Evolutionary conservation across 129 eudicot genomes (phyloP).

Genomic region (Helichrysum umbraculigerum): DNA sequence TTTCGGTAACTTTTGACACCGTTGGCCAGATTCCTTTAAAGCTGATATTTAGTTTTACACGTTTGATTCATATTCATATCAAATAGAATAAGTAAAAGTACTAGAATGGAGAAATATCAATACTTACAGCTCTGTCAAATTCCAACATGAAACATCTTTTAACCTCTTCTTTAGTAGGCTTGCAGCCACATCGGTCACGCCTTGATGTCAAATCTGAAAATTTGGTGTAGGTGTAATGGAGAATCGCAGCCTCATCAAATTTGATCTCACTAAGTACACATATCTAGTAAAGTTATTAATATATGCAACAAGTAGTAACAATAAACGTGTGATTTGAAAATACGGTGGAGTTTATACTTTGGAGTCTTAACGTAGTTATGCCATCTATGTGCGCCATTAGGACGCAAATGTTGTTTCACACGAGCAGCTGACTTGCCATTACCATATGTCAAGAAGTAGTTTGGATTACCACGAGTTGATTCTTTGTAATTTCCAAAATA

Average conservation of each 20-base stretch:
- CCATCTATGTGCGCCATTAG: conserved; percentile 79
- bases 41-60: too few relatives aligned
- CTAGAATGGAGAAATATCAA: not conserved
- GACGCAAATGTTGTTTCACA: conserved; percentile 60
- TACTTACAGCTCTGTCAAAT: conserved; percentile 71
- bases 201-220: conserved; percentile 76
- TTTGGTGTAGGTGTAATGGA: conserved; percentile 63
- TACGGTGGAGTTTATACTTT: conserved; percentile 33
- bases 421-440: conserved; percentile 72
- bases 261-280: conserved; percentile 51
- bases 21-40: too few relatives aligned
- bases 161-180: conserved; percentile 50
- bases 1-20: too few relatives aligned
- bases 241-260: conserved; percentile 63
- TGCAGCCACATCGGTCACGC: conserved; percentile 76
- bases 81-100: not conserved
- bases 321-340: not conserved
- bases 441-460: conserved; percentile 72
- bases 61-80: too few relatives aligned
- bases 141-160: conserved; percentile 30
- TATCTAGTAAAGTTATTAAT: conserved; percentile 10
- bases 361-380: conserved; percentile 66
- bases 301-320: not conserved
- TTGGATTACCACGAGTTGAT: conserved; percentile 64
- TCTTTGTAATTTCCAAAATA: conserved; percentile 70